Conservation (phyloP, 2,329 filamentous ascomycete genomes). For the Paraconiothyrium sp. region DNA sequence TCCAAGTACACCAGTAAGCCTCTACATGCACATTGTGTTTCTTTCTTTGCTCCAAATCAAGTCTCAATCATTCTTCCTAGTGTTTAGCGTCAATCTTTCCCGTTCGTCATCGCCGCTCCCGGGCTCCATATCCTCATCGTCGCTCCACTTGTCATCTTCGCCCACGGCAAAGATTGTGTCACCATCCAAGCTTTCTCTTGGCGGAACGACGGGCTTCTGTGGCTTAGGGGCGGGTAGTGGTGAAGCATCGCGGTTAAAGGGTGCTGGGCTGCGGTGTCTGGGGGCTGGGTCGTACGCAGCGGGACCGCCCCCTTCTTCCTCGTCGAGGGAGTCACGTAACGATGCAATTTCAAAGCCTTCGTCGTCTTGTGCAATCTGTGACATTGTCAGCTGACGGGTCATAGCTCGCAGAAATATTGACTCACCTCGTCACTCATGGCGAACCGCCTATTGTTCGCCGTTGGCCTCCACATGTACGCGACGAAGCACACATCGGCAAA, state of each 20-base stretch:
- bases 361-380: conserved; percentile 90
- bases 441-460: conserved; percentile 94
- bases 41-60: not conserved
- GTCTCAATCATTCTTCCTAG: conserved; percentile 42
- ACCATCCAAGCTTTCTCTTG: conserved; percentile 75
- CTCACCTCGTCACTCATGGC: conserved; percentile 95
- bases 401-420: not conserved
- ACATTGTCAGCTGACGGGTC: conserved; percentile 38
- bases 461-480: conserved; percentile 95
- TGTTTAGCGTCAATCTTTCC: conserved; percentile 40
- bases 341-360: conserved; percentile 97
- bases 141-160: conserved; percentile 84
- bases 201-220: conserved; percentile 59
- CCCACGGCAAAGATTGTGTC: conserved; percentile 97
- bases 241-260: conserved; percentile 51
- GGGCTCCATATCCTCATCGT: conserved; percentile 68
- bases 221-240: conserved; percentile 63
- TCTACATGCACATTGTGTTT: conserved; percentile 6
- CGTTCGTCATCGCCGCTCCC: conserved; percentile 57
- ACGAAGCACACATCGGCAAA: conserved; percentile 92
- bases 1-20: not conserved
- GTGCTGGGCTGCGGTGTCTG: conserved; percentile 34
- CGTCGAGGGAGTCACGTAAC: conserved; percentile 78
- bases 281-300: conserved; percentile 53
- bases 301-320: conserved; percentile 62